These are phyloP conservation scores for Amphichorda felina DNA, from an alignment of 2,329 filamentous ascomycete genomes.

Conservation along the genomic window DNA sequence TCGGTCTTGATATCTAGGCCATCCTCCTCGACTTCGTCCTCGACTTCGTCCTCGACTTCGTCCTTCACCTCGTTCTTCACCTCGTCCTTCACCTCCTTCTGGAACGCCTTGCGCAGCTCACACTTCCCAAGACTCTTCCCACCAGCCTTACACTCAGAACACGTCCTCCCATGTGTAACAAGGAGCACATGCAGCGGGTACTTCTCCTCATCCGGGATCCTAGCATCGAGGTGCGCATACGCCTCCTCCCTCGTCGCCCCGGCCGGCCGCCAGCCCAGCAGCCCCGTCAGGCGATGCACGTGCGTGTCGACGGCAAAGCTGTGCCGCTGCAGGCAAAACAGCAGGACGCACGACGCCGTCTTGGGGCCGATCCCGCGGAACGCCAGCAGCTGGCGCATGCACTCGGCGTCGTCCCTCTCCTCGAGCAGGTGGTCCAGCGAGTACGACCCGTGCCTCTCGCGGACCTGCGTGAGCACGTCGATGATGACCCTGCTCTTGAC, in stretches of 20 bases:
- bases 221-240: too few species aligned
- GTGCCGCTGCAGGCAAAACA: slow-evolving; percentile 35
- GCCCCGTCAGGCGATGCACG: slow-evolving; percentile 35
- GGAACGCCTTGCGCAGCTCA: too few species aligned
- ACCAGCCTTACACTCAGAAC: too few species aligned
- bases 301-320: slow-evolving; percentile 43
- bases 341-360: slow-evolving; percentile 38
- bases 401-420: slow-evolving; percentile 25
- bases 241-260: too few species aligned
- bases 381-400: slow-evolving; percentile 35
- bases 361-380: slow-evolving; percentile 42
- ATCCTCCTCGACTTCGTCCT: slow-evolving; percentile 1
- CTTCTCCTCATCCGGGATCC: too few species aligned
- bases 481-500: slow-evolving; percentile 67
- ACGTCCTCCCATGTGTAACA: too few species aligned
- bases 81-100: too few species aligned
- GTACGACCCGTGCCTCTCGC: slow-evolving; percentile 27
- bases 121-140: too few species aligned
- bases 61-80: too few species aligned
- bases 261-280: too few species aligned
- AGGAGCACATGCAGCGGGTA: too few species aligned
- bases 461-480: slow-evolving; percentile 48
- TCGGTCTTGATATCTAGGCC: too few species aligned
- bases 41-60: slow-evolving; percentile 7
- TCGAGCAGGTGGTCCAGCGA: slow-evolving; percentile 36